Evolutionary conservation across 1,284 basidiomycete species (phyloP).

Genomic region (Dichomitus squalens): DNA sequence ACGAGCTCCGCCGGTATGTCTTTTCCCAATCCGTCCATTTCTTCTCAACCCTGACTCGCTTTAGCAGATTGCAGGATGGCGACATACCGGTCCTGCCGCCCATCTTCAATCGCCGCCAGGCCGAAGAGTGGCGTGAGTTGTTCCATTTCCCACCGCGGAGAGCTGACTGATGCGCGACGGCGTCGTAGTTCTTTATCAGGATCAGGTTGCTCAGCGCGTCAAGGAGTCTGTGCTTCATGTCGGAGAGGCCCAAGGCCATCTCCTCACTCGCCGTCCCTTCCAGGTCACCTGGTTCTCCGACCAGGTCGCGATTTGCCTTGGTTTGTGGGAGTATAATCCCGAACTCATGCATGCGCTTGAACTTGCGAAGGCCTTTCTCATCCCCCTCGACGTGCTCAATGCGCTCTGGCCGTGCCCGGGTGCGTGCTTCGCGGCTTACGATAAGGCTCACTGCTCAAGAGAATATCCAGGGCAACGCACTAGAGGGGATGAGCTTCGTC

Average conservation of each 20-base stretch:
- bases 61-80: slow-evolving; percentile 38
- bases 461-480: slow-evolving; percentile 26
- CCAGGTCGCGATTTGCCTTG: slow-evolving; percentile 53
- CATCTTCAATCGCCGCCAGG: slow-evolving; percentile 65
- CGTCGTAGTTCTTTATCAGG: slow-evolving; percentile 60
- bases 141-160: neutral
- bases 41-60: slow-evolving; percentile 23
- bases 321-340: slow-evolving; percentile 65
- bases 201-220: slow-evolving; percentile 57
- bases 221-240: slow-evolving; percentile 52
- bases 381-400: slow-evolving; percentile 66
- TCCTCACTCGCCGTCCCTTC: slow-evolving; percentile 66
- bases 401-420: slow-evolving; percentile 71
- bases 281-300: slow-evolving; percentile 66
- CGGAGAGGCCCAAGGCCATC: slow-evolving; percentile 47
- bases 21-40: slow-evolving; percentile 17
- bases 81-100: slow-evolving; percentile 35
- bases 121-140: slow-evolving; percentile 74
- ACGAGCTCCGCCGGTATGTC: slow-evolving; percentile 65
- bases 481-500: slow-evolving; percentile 33
- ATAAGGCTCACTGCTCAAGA: neutral
- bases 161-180: neutral
- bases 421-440: slow-evolving; percentile 30
- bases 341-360: slow-evolving; percentile 61
- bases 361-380: slow-evolving; percentile 64